Evolutionary conservation across 2,329 filamentous ascomycete species (phyloP), one percentile per base, ranked within the genome.

Genomic region (Diaporthe eres): DNA sequence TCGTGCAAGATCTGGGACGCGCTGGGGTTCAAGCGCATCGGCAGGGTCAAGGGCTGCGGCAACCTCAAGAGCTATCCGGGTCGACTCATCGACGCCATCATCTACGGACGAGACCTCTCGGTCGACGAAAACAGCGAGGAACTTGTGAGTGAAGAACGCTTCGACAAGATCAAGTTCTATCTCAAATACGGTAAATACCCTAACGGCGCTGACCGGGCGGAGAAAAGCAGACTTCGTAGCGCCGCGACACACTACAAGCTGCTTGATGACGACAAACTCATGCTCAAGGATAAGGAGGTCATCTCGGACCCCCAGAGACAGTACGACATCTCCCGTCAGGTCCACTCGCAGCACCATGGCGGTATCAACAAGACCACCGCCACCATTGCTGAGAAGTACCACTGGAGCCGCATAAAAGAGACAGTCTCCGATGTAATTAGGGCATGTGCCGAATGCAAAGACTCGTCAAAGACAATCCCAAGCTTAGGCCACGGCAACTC

Each of bases 361-460:
- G 97, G 97, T 71, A 98, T 98, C 88, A 99, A 99, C 88, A 98
- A 98, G 87, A 98, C 96, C 0, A 98, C 96, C 1, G 96, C 96
- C 28, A 94, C 92, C 28, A 98, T 99, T 81, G 95, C 96, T 15
- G 95, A 98, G 82, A 94, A 93, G 81, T 98, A 96, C 83, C 97
- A 98, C 85, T 99, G 97, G 97, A 96, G 97, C 65, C 92, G 96
- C 77, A 98, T 98, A 86, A 99, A 98, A 84, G 96, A 98, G 85
- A 98, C 96, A 0, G 97, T 98, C 77, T 97, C 94, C 82, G 93
- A 96, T 82, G 96, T 98, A 80, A 98, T 98, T 84, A 93, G 94
- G 80, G 96, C 97, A 81, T 99, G 97, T 84, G 86, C 90, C 10
- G 93, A 98, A 82, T 98, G 96, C 86, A 98, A 96, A 85, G 95